Percentiles rank a stretch among this genome's conserved stretches.
These are phyloP conservation scores for Kurtzmaniella quercitrusa DNA, from an alignment of 1,139 yeast species.

Conservation along the genomic window DNA sequence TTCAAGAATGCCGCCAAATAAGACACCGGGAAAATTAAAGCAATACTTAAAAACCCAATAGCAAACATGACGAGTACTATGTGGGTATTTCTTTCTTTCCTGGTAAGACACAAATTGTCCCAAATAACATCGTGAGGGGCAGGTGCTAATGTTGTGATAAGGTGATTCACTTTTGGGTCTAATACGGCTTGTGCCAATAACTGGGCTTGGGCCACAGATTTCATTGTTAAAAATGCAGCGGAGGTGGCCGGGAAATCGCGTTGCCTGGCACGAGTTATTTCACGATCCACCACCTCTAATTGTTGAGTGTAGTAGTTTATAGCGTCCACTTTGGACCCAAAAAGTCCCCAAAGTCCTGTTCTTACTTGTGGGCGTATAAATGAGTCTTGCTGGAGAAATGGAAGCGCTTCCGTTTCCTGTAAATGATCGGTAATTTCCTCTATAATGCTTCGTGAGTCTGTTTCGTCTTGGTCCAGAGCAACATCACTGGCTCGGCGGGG, in stretches of 20 bases:
- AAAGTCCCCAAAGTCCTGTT: slow-evolving; percentile 48
- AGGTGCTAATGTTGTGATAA: slow-evolving; percentile 75
- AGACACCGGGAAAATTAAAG: slow-evolving; percentile 70
- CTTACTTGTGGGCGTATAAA: slow-evolving; percentile 48
- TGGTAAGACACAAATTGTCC: slow-evolving; percentile 65
- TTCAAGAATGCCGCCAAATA: slow-evolving; percentile 71
- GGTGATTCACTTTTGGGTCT: slow-evolving; percentile 71
- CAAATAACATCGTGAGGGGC: slow-evolving; percentile 86
- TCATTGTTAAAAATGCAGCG: slow-evolving; percentile 79
- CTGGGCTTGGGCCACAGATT: slow-evolving; percentile 81
- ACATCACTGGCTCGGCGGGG: slow-evolving; percentile 6
- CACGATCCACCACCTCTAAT: slow-evolving; percentile 54
- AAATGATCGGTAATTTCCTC: slow-evolving; percentile 16
- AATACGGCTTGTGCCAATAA: slow-evolving; percentile 86
- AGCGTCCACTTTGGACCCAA: slow-evolving; percentile 61
- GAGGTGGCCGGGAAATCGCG: slow-evolving; percentile 61
- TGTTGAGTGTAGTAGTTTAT: slow-evolving; percentile 57
- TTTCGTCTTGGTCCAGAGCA: slow-evolving; percentile 16
- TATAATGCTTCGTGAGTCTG: slow-evolving; percentile 9
- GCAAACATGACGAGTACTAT: slow-evolving; percentile 60
- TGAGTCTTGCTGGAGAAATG: slow-evolving; percentile 27
- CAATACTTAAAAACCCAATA: slow-evolving; percentile 60
- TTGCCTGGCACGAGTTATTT: slow-evolving; percentile 52
- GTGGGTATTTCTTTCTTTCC: slow-evolving; percentile 52
- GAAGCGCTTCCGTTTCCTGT: slow-evolving; percentile 12